Conservation (phyloP, 139 green algal genomes). For the Tetratostichococcus sp. region DNA sequence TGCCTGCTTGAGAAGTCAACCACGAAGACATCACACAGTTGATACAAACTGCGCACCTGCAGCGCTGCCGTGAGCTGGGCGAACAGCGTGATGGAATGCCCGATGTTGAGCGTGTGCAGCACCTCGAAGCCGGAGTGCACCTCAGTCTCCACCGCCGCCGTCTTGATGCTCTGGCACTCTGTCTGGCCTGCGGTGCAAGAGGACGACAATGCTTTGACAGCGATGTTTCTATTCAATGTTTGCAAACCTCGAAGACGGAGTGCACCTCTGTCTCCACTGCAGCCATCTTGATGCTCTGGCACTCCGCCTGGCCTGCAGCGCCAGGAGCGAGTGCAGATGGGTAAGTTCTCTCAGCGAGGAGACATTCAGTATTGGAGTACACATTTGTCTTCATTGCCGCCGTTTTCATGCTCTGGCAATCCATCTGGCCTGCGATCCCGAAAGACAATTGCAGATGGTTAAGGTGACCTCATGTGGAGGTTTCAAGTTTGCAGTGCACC, state of each 20-base stretch:
- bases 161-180: slow-evolving; percentile 38
- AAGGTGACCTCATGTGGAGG: no score
- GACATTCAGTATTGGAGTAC: no score
- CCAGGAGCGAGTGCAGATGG: no score
- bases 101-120: slow-evolving; percentile 31
- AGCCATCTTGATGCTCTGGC: slow-evolving; percentile 45
- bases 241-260: slow-evolving; percentile 50
- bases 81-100: slow-evolving; percentile 35
- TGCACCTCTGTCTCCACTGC: slow-evolving; percentile 26
- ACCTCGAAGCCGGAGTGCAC: slow-evolving; percentile 46
- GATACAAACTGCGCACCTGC: slow-evolving; percentile 4
- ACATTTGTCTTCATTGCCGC: slow-evolving; percentile 19
- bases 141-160: slow-evolving; percentile 30
- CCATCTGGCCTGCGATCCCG: neutral
- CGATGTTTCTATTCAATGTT: slow-evolving; percentile 29
- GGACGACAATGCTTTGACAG: no score
- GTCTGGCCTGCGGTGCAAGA: no score
- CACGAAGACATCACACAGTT: no score
- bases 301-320: neutral
- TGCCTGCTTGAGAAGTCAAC: no score
- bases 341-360: no score
- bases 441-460: no score
- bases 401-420: slow-evolving; percentile 40
- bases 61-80: slow-evolving; percentile 25
- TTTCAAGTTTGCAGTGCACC: no score